phyloP scores from a whole-genome alignment of 352 stramenopile genomes.

The Phytophthora tubulina region DNA sequence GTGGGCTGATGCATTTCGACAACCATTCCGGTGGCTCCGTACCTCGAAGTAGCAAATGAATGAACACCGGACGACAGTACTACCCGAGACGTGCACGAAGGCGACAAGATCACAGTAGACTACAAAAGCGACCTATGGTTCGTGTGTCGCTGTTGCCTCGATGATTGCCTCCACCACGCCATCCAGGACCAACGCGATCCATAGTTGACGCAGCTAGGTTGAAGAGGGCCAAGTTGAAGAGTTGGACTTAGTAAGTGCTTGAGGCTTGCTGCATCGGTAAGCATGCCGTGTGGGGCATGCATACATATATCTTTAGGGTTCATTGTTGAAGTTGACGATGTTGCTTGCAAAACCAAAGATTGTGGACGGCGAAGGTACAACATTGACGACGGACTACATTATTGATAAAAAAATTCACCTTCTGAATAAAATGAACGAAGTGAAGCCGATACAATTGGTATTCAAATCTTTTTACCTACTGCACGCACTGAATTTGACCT shows the following conservation, averaged over 20 bases:
- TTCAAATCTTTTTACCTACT: no score
- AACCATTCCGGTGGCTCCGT: no score
- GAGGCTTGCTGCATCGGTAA: constrained; percentile 1
- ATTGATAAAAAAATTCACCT: no score
- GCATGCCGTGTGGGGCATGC: background rate
- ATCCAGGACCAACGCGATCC: constrained; percentile 1
- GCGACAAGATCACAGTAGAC: constrained; percentile 3
- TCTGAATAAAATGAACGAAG: no score
- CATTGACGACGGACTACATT: no score
- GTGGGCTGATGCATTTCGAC: no score
- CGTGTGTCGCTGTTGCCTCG: background rate
- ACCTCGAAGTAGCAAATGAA: constrained; percentile 5
- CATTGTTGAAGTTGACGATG: background rate
- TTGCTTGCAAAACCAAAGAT: no score
- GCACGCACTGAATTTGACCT: no score
- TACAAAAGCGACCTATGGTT: constrained; percentile 3
- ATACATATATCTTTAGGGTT: background rate
- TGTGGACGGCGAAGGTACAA: no score
- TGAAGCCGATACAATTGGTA: no score
- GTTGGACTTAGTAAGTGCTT: background rate
- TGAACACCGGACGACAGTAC: background rate
- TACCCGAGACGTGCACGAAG: background rate
- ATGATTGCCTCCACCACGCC: background rate
- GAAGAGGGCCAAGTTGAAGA: no score
- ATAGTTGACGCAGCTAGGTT: background rate